Evolutionary conservation across 805 yeast species (phyloP).

Genomic region (Saccharomyces mikatae): DNA sequence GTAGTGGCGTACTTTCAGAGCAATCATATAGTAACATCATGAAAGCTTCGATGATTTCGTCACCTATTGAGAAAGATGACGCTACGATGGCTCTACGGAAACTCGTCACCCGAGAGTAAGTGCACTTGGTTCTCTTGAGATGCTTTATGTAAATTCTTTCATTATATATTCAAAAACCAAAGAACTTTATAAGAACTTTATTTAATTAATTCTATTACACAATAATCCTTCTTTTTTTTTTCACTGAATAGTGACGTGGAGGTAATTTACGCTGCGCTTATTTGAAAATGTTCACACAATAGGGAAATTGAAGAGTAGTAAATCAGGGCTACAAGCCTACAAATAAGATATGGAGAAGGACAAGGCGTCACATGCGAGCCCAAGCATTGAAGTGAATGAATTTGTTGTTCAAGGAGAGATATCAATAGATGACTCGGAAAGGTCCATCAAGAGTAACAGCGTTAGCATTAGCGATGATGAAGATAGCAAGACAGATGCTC

Average conservation of each 20-base stretch:
- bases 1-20: not conserved
- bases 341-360: not conserved
- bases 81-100: not conserved
- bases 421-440: not conserved
- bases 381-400: not conserved
- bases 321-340: not conserved
- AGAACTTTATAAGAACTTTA: not conserved
- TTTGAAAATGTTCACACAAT: not conserved
- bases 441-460: not conserved
- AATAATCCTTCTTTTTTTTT: not conserved
- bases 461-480: not conserved
- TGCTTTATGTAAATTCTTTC: not conserved
- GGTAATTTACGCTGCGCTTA: not conserved
- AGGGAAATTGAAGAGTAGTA: not conserved
- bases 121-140: not conserved
- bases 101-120: not conserved
- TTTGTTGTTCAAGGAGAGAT: not conserved
- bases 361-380: not conserved
- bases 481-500: not conserved
- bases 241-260: not conserved
- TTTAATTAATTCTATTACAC: not conserved
- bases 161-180: not conserved
- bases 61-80: not conserved
- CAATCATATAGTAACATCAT: not conserved
- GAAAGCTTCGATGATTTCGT: not conserved